Percentiles rank a stretch among this genome's conserved stretches.
Evolutionary conservation across 805 yeast species (phyloP).

Genomic region (Candida bentonensis): DNA sequence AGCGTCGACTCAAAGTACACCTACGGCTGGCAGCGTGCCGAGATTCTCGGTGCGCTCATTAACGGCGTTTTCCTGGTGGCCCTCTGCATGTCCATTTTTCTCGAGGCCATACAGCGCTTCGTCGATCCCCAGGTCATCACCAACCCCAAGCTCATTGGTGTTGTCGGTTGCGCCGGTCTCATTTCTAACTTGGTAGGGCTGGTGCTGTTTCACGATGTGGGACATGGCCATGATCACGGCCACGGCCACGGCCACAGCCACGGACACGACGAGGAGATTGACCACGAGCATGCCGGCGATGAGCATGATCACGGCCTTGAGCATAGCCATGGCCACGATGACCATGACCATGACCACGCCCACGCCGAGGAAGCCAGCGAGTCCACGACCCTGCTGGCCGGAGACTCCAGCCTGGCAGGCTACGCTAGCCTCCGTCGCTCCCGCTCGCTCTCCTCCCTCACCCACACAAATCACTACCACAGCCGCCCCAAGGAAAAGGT

Average conservation of each 20-base stretch:
- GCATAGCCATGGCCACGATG: conserved; percentile 12
- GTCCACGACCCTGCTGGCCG: conserved; percentile 9
- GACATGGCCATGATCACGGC: conserved; percentile 32
- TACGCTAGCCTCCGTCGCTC: conserved; percentile 5
- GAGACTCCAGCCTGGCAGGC: conserved; percentile 7
- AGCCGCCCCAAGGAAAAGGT: conserved; percentile 13
- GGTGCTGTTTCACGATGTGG: conserved; percentile 78
- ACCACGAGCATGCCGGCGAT: conserved; percentile 5
- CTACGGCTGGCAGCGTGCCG: conserved; percentile 97
- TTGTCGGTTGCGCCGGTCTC: conserved; percentile 76
- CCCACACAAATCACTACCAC: conserved; percentile 20
- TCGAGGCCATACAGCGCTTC: conserved; percentile 87
- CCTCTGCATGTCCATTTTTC: conserved; percentile 76
- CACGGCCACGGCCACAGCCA: conserved; percentile 22
- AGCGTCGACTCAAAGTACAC: conserved; percentile 83
- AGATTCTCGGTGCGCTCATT: conserved; percentile 84
- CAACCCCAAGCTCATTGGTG: conserved; percentile 69
- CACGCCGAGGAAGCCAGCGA: background rate
- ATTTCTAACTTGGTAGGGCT: conserved; percentile 73
- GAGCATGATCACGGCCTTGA: conserved; percentile 9
- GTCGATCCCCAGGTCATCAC: conserved; percentile 64
- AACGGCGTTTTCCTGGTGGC: conserved; percentile 91
- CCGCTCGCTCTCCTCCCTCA: conserved; percentile 1
- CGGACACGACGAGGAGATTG: conserved; percentile 9
- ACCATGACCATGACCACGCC: conserved; percentile 2